Base-by-base conservation (phyloP, 495 filamentous ascomycete species). In the Durotheca rogersii region DNA sequence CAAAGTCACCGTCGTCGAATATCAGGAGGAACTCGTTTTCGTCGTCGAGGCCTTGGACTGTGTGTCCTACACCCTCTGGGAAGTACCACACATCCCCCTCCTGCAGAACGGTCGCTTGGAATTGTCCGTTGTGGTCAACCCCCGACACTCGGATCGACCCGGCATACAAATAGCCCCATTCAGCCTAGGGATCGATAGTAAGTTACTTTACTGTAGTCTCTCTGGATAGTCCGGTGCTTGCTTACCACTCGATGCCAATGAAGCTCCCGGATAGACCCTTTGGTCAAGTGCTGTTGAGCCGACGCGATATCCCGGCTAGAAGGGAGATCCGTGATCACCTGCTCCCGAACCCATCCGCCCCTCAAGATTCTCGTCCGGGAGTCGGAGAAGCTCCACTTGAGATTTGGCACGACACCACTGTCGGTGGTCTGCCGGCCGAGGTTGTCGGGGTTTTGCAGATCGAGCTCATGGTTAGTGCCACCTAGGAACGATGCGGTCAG, bases 31-130 rank as follows among this genome's bases (percentile, higher is more conserved):
- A 85, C 56, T 86, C 83, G 53, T 82, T 84, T 57, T 82, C 74
- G 6, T 85, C 80, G 1, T 74, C 76, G 1, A 85, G 67, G 0
- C 73, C 72, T 59, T 75, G 70, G 0, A 86, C 71, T 0, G 81
- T 81, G 47, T 86, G 81, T 1, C 79, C 80, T 7, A 74, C 67
- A 17, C 83, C 82, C 53, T 83, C 83, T 25, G 83, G 82, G 56
- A 85, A 84, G 62, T 84, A 83, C 82, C 82, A 87, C 35, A 84
- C 77, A 47, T 85, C 83, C 6, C 83, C 83, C 11, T 70, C 73
- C 10, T 76, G 69, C 11, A 84, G 73, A 32, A 67, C 74, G 31
- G 79, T 74, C 15, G 78, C 74, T 35, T 79, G 73, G 47, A 74
- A 79, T 21, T 70, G 55, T 15, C 82, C 81, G 38, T 80, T 64